These are phyloP conservation scores for Brettanomyces nanus DNA, from an alignment of 805 yeast species.

Conservation along the genomic window DNA sequence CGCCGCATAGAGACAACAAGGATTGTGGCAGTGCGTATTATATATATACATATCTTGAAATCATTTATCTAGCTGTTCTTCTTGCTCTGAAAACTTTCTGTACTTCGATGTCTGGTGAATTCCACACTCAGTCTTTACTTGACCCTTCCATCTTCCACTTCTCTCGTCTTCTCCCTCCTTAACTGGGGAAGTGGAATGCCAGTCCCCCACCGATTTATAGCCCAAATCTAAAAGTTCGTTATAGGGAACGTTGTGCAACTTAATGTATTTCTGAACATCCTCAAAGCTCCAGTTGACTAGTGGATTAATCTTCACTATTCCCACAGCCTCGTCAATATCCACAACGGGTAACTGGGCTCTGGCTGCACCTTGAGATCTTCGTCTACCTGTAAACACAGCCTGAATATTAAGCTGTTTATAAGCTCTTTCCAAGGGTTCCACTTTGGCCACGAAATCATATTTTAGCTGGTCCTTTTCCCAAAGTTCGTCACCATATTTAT, in stretches of 20 bases:
- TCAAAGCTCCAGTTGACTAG: constrained; percentile 74
- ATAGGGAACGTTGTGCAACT: constrained; percentile 69
- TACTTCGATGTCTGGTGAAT: constrained; percentile 79
- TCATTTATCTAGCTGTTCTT: too few species aligned
- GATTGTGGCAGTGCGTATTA: too few species aligned
- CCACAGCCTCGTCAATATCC: constrained; percentile 64
- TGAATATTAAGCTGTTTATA: constrained; percentile 62
- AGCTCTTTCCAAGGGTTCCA: constrained; percentile 86
- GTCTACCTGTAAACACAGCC: constrained; percentile 88
- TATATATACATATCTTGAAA: too few species aligned
- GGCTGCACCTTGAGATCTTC: constrained; percentile 85
- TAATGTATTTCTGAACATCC: constrained; percentile 63
- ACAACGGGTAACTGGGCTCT: constrained; percentile 64
- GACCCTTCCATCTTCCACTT: constrained; percentile 95
- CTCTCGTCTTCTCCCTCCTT: constrained; percentile 91
- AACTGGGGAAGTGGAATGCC: constrained; percentile 89
- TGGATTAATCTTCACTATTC: constrained; percentile 82
- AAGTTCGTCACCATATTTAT: constrained; percentile 60
- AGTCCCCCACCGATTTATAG: constrained; percentile 88
- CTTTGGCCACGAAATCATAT: constrained; percentile 84
- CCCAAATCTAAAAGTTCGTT: constrained; percentile 79
- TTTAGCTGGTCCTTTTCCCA: constrained; percentile 79
- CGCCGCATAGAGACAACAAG: too few species aligned
- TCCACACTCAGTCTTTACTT: constrained; percentile 90
- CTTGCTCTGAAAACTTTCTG: constrained; percentile 42